Conservation (phyloP, 768 basidiomycete genomes). For the Tricholoma bakamatsutake region DNA sequence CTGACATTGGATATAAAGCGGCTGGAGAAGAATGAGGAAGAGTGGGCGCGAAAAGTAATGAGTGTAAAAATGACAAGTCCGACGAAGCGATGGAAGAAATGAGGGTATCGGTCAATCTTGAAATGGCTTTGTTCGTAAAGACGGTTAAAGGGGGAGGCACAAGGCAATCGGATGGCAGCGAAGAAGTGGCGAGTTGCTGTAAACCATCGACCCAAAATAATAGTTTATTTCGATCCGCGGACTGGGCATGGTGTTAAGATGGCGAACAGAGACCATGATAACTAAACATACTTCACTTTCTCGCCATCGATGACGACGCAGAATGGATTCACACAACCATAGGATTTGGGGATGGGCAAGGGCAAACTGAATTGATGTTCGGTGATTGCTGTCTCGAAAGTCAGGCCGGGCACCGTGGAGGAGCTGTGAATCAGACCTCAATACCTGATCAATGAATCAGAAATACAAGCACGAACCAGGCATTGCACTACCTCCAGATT, state of each 20-base stretch:
- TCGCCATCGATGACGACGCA: conserved; percentile 56
- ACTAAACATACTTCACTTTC: conserved; percentile 47
- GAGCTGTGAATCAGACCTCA: conserved; percentile 34
- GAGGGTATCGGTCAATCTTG: conserved; percentile 43
- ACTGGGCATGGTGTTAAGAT: conserved; percentile 21
- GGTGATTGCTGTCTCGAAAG: conserved; percentile 63
- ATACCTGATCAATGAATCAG: conserved; percentile 2
- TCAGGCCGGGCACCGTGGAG: conserved; percentile 69
- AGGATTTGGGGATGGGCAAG: conserved; percentile 55
- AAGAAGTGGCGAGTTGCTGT: conserved; percentile 30
- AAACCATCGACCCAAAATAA: conserved; percentile 31
- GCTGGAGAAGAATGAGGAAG: conserved; percentile 32
- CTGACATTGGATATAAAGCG: conserved; percentile 38
- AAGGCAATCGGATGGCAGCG: conserved; percentile 33
- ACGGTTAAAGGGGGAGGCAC: conserved; percentile 34
- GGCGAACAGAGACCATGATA: conserved; percentile 10
- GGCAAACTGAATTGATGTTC: conserved; percentile 67
- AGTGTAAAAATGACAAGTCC: conserved; percentile 46
- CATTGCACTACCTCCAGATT: conserved; percentile 58
- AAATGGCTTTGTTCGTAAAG: conserved; percentile 36
- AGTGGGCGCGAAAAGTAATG: conserved; percentile 48
- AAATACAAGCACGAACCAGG: conserved; percentile 43
- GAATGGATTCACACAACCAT: conserved; percentile 63
- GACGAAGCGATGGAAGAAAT: conserved; percentile 46
- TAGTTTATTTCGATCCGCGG: conserved; percentile 32